Conservation (phyloP, 805 yeast genomes). For the Candida argentea region DNA sequence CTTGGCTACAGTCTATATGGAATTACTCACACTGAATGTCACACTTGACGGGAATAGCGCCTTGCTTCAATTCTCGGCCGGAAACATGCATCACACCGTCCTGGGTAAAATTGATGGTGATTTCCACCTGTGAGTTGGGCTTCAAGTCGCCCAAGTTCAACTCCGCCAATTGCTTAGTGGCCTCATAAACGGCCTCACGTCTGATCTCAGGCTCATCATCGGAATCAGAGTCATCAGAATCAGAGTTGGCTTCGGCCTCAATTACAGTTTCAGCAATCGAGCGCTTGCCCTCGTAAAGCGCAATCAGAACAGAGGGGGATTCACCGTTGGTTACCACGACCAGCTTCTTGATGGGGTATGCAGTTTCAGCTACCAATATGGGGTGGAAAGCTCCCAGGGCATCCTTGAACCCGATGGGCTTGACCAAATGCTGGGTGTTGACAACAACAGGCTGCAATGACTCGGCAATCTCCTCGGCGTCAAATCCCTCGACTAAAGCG, state of each 20-base stretch:
- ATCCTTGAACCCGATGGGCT: slow-evolving; percentile 77
- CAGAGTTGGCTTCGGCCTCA: slow-evolving; percentile 53
- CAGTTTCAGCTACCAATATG: slow-evolving; percentile 72
- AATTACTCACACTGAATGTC: no score
- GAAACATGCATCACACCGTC: slow-evolving; percentile 57
- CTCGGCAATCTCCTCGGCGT: slow-evolving; percentile 72
- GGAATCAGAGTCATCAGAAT: slow-evolving; percentile 36
- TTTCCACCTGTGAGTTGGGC: slow-evolving; percentile 58
- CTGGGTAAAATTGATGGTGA: slow-evolving; percentile 52
- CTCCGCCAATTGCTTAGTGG: slow-evolving; percentile 70
- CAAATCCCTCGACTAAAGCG: slow-evolving; percentile 70
- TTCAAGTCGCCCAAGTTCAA: slow-evolving; percentile 63
- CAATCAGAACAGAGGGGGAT: slow-evolving; percentile 49
- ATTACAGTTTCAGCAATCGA: slow-evolving; percentile 72
- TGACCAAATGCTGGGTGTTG: slow-evolving; percentile 77
- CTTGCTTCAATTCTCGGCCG: slow-evolving; percentile 57
- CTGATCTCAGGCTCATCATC: slow-evolving; percentile 90
- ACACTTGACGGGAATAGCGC: slow-evolving; percentile 46
- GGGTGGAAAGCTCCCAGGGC: slow-evolving; percentile 65
- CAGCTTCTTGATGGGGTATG: slow-evolving; percentile 81
- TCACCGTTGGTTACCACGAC: slow-evolving; percentile 53
- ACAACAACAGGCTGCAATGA: slow-evolving; percentile 75
- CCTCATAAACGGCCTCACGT: slow-evolving; percentile 62
- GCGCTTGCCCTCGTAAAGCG: slow-evolving; percentile 79
- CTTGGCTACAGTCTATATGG: no score